phyloP scores from a whole-genome alignment of 345 rosid species.

The Punica granatum region DNA sequence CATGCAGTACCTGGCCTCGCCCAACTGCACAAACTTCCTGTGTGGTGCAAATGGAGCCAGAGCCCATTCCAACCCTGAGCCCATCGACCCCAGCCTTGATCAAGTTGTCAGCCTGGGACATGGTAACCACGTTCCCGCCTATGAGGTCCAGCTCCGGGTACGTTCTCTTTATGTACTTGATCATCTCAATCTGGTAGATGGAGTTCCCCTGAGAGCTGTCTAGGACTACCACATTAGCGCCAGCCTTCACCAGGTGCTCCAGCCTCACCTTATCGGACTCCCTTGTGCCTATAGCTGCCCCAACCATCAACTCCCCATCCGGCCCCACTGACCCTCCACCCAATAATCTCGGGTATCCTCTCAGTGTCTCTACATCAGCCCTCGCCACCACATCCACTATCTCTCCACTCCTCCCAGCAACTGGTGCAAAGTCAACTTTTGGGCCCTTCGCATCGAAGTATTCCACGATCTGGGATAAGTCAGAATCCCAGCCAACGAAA shows the following conservation, averaged over 20 bases:
- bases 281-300: constrained; percentile 81
- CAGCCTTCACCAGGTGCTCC: constrained; percentile 66
- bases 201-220: constrained; percentile 98
- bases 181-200: constrained; percentile 77
- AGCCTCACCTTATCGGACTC: constrained; percentile 75
- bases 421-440: constrained; percentile 38
- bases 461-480: constrained; percentile 40
- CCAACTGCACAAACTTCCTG: constrained; percentile 98
- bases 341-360: constrained; percentile 61
- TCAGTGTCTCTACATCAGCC: constrained; percentile 70
- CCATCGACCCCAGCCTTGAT: constrained; percentile 81
- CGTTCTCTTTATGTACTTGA: constrained; percentile 52
- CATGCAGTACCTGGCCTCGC: constrained; percentile 68
- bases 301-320: constrained; percentile 88
- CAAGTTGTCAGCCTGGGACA: constrained; percentile 78
- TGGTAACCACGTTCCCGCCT: constrained; percentile 90
- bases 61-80: constrained; percentile 88
- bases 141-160: constrained; percentile 78
- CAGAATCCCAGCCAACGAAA: constrained; percentile 45
- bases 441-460: constrained; percentile 32
- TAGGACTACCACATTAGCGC: constrained; percentile 58
- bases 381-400: constrained; percentile 53
- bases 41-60: constrained; percentile 93
- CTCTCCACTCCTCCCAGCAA: constrained; percentile 55
- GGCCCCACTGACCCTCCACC: constrained; percentile 57